phyloP scores from a whole-genome alignment of 768 basidiomycete species.

The Trametes punicea region DNA sequence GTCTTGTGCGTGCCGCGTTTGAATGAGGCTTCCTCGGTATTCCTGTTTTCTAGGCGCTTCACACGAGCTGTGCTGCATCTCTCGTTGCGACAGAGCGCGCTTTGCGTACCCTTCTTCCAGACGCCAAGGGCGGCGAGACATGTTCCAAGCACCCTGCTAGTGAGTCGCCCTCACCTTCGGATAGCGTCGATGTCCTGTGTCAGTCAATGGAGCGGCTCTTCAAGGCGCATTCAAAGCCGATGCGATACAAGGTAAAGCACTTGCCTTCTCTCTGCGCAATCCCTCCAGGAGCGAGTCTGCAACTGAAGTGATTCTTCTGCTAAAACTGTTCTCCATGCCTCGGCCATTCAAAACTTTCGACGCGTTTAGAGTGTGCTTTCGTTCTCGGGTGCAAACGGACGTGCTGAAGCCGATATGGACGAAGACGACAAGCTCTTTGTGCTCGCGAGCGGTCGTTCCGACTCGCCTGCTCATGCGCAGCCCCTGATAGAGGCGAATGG shows the following conservation, averaged over 20 bases:
- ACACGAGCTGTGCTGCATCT: not conserved
- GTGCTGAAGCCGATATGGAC: not conserved
- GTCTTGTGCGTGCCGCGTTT: not conserved
- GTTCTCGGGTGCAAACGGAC: not conserved
- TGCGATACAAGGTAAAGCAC: conserved; percentile 13
- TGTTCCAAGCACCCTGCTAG: not conserved
- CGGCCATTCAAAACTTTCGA: not conserved
- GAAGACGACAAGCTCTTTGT: not conserved
- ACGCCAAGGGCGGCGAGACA: not conserved
- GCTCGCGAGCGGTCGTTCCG: conserved; percentile 1
- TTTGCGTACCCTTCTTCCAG: not conserved
- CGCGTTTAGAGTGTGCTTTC: not conserved
- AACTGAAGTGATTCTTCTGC: too few species aligned
- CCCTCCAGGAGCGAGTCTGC: too few species aligned
- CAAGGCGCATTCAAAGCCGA: not conserved
- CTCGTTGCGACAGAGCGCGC: not conserved
- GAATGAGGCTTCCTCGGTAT: not conserved
- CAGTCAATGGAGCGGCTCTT: conserved; percentile 16
- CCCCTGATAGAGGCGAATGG: not conserved
- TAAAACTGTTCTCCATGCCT: too few species aligned
- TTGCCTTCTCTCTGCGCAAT: too few species aligned
- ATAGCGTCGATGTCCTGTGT: conserved; percentile 1
- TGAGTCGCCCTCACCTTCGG: not conserved
- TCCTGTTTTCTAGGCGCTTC: not conserved
- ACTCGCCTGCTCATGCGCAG: not conserved